Base-by-base conservation (phyloP, 148 eudicot genomes). In the Fagopyrum esculentum region DNA sequence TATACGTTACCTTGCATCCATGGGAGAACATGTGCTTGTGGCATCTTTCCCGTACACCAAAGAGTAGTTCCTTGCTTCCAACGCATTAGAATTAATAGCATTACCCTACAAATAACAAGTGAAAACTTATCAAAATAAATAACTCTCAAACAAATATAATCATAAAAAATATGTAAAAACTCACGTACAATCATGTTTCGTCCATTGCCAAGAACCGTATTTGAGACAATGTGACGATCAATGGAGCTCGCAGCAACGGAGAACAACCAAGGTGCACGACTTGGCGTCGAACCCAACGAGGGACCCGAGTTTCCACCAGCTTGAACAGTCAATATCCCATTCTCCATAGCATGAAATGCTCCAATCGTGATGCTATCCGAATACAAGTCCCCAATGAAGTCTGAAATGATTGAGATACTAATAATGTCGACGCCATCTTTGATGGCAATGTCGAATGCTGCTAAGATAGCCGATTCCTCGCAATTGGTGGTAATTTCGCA, bases 401-500 rank as follows among this genome's bases (percentile, higher is more conserved):
- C 35, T 16, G 30, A 9, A 46, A 84, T 86, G 0, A 88, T 0
- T 0, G 96, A 89, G 10, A 86, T 35, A 0, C 91, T 57, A 13
- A 89, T 79, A 15, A 91, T 30, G 66, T 89, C 89, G 29, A 91
- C 91, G 5, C 92, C 93, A 76, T 90, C 92, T 11, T 84, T 86
- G 22, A 90, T 82, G 1, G 88, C 92, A 45, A 85, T 82, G 45
- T 88, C 88, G 52, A 85, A 88, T 1, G 79, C 96, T 3, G 86
- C 84, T 6, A 90, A 5, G 0, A 88, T 46, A 9, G 75, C 59
- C 0, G 50, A 17, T 0, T 35, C 81, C 0, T 1, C 0, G 71
- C 92, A 90, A 35, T 22, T 22, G 26, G 0, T 22, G 26, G 26
- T 0, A 2, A 6, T 6, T 35, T 35, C 48, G 52, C 90, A 88